A percentile compares a stretch with the other conserved stretches of the same genome.
Conservation (phyloP, 192 early-diverging fungal species). For the Linnemannia schmuckeri region DNA sequence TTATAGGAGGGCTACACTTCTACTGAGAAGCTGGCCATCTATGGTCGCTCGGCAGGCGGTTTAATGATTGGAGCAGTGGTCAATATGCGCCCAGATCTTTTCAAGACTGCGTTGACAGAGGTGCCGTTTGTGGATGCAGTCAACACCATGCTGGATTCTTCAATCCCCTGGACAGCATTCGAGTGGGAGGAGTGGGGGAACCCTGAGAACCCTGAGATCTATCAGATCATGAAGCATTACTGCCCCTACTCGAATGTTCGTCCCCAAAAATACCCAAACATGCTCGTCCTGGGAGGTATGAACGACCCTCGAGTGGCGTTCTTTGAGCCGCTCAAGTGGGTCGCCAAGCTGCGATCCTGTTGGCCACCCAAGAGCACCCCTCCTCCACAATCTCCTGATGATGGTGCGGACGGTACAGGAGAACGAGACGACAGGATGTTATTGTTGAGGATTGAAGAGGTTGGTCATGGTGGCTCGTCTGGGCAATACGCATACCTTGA, state of each 20-base stretch:
- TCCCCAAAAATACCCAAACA: constrained; percentile 64
- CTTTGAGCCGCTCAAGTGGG: constrained; percentile 91
- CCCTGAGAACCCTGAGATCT: constrained; percentile 64
- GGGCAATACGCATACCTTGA: constrained; percentile 62
- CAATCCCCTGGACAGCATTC: constrained; percentile 78
- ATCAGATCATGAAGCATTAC: constrained; percentile 68
- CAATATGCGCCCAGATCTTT: constrained; percentile 75
- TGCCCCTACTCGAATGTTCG: constrained; percentile 78
- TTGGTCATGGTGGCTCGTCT: constrained; percentile 63
- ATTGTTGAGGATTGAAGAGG: constrained; percentile 60
- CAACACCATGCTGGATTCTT: constrained; percentile 84
- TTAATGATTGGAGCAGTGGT: constrained; percentile 69
- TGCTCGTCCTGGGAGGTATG: constrained; percentile 83
- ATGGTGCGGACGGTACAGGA: neutral
- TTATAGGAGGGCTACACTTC: constrained; percentile 59
- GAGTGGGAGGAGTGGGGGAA: constrained; percentile 86
- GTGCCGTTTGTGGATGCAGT: constrained; percentile 91
- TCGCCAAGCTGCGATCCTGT: constrained; percentile 74
- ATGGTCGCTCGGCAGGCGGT: constrained; percentile 37
- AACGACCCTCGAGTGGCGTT: constrained; percentile 85
- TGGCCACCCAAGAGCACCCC: constrained; percentile 17
- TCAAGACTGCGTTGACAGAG: constrained; percentile 78
- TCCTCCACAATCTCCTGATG: no score
- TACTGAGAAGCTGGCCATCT: constrained; percentile 63
- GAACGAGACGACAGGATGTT: constrained; percentile 34